phyloP scores from a whole-genome alignment of 768 basidiomycete genomes.

The Dacryopinax spathularia region DNA sequence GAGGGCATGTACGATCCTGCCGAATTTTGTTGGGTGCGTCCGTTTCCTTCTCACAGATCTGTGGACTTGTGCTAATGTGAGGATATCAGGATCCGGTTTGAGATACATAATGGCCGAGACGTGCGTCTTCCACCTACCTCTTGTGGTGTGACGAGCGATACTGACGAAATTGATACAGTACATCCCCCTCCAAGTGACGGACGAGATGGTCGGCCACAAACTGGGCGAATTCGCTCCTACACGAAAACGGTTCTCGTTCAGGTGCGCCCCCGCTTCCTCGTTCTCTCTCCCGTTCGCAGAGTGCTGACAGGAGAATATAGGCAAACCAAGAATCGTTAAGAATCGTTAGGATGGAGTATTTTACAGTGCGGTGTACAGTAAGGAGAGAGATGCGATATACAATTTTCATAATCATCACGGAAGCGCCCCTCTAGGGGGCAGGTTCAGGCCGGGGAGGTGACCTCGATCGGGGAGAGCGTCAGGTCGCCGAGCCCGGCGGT shows the following conservation, averaged over 20 bases:
- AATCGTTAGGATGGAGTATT: not conserved
- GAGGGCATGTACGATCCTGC: conserved; percentile 80
- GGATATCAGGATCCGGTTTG: not conserved
- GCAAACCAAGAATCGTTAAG: not conserved
- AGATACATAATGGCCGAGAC: not conserved
- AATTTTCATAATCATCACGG: too few relatives aligned
- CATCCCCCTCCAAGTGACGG: conserved; percentile 68
- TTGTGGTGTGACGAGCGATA: not conserved
- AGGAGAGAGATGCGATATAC: not conserved
- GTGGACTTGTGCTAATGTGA: not conserved
- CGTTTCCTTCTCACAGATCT: not conserved
- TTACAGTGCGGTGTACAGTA: not conserved
- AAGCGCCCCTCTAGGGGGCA: too few relatives aligned
- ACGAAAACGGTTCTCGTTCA: conserved; percentile 22
- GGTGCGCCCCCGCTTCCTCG: not conserved
- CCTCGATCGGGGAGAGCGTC: not conserved
- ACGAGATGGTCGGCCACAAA: conserved; percentile 99
- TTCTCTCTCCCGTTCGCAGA: not conserved
- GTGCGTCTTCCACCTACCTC: not conserved
- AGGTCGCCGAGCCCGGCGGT: not conserved
- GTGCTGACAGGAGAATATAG: too few relatives aligned
- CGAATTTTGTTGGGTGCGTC: conserved; percentile 86
- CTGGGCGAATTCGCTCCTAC: conserved; percentile 89
- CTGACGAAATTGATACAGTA: conserved; percentile 33
- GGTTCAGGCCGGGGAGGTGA: not conserved